These are phyloP conservation scores for Coemansia sp. DNA, from an alignment of 192 early-diverging fungal species.

Conservation along the genomic window DNA sequence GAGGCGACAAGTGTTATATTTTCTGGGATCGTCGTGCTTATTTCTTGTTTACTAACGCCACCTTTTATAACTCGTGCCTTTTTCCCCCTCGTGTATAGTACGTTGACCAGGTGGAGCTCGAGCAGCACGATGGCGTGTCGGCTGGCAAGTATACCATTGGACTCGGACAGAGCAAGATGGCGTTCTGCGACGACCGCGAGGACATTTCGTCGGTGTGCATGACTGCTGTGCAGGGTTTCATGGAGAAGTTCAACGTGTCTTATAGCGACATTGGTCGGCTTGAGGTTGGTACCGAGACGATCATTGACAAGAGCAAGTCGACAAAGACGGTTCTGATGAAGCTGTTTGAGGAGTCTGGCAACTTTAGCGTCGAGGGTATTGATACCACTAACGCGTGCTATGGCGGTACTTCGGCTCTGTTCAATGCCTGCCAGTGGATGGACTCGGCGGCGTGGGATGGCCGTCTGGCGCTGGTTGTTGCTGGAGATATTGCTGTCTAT, in stretches of 20 bases:
- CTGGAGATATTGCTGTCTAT: constrained; percentile 98
- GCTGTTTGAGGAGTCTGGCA: constrained; percentile 87
- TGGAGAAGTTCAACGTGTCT: constrained; percentile 91
- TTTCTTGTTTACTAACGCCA: neutral
- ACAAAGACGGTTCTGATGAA: constrained; percentile 98
- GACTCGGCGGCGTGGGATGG: constrained; percentile 95
- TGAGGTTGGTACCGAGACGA: constrained; percentile 98
- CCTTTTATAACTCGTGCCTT: neutral
- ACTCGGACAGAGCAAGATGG: constrained; percentile 95
- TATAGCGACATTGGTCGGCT: constrained; percentile 88
- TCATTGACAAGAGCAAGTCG: constrained; percentile 99
- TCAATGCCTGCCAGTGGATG: constrained; percentile 98
- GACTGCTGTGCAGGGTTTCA: constrained; percentile 84
- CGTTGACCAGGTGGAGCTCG: constrained; percentile 55
- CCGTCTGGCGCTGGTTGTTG: constrained; percentile 83
- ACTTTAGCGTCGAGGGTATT: constrained; percentile 94
- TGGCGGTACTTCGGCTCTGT: constrained; percentile 95
- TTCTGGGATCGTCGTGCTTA: neutral
- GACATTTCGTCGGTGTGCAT: constrained; percentile 52
- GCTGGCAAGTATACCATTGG: constrained; percentile 99
- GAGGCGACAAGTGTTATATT: no score
- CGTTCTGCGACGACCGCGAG: constrained; percentile 94
- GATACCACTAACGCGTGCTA: constrained; percentile 99
- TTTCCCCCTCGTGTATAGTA: constrained; percentile 16
- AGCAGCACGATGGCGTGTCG: constrained; percentile 90